Base-by-base conservation (phyloP, 805 yeast genomes). In the Barnettozyma siamensis region DNA sequence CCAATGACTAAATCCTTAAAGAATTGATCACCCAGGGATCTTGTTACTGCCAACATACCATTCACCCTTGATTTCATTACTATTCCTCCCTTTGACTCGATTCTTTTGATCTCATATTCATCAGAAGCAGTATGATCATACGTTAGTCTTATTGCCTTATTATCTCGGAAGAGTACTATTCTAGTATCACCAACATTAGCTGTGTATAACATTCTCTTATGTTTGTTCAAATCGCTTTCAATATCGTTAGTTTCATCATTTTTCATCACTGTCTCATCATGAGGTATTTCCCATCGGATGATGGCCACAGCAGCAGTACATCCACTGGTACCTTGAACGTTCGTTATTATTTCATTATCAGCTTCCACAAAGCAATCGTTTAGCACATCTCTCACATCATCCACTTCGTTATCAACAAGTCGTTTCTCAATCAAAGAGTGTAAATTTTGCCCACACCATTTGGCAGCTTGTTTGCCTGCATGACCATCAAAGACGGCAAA, bases 401-500 rank as follows among this genome's bases (percentile, higher is more conserved):
- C 57, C 32, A 65, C 58, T 41, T 70, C 77, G 44, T 69, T 56
- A 40, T 61, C 62, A 40, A 78, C 57, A 17, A 88, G 71, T 40
- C 71, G 73, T 40, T 73, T 73, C 50, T 81, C 88, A 33, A 85
- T 59, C 24, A 83, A 63, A 19, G 78, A 67, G 58, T 91, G 97
- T 43, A 91, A 62, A 53, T 84, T 79, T 47, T 86, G 80, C 0
- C 96, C 95, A 66, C 97, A 88, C 94, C 95, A 89, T 54, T 91
- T 77, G 2, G 99, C 95, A 8, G 95, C 83, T 50, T 80, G 87
- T 41, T 79, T 79, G 18, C 99, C 99, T 2, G 98, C 98, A 64
- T 91, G 99, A 10, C 99, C 99, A 63, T 91, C 99, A 63, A 88
- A 91, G 1, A 91, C 74, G 15, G 94, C 98, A 72, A 91, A 88